Percentiles rank a stretch among this genome's conserved stretches.
These are phyloP conservation scores for Babesia ovis DNA, from an alignment of 169 alveolate species.

Conservation along the genomic window DNA sequence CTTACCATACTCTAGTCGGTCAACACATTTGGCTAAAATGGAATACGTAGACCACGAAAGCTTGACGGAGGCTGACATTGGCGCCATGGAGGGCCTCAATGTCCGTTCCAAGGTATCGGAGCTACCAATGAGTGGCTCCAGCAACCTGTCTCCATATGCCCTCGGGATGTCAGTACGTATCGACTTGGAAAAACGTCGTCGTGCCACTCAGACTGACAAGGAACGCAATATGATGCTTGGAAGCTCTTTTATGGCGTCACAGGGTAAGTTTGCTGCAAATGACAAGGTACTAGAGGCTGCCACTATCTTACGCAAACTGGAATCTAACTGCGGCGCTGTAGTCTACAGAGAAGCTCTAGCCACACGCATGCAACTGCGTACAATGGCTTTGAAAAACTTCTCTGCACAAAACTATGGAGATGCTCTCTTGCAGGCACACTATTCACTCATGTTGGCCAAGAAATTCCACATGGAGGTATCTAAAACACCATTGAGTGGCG, in stretches of 20 bases:
- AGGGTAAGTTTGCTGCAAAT: conserved; percentile 9
- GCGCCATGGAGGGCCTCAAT: conserved; percentile 36
- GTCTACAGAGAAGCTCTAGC: conserved; percentile 69
- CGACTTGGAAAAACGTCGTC: conserved; percentile 62
- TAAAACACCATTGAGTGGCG: conserved; percentile 63
- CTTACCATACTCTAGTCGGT: too few species aligned
- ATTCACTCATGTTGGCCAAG: conserved; percentile 63
- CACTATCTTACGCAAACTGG: conserved; percentile 47
- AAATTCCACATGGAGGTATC: conserved; percentile 58
- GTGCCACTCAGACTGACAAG: conserved; percentile 52
- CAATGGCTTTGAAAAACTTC: conserved; percentile 56
- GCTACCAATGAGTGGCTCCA: conserved; percentile 55
- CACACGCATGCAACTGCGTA: conserved; percentile 63
- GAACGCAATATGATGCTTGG: conserved; percentile 56
- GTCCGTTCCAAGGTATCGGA: conserved; percentile 53
- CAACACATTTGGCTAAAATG: too few species aligned
- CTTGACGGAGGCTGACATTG: conserved; percentile 29
- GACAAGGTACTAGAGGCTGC: conserved; percentile 63
- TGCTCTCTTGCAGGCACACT: conserved; percentile 63
- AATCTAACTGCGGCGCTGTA: conserved; percentile 42
- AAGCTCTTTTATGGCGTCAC: conserved; percentile 16
- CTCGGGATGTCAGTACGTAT: conserved; percentile 64
- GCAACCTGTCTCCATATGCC: conserved; percentile 66
- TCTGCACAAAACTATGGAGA: conserved; percentile 57
- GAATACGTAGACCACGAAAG: conserved; percentile 57